Evolutionary conservation across 306 rosid genomes (phyloP).

Genomic region (Castanea mollissima): DNA sequence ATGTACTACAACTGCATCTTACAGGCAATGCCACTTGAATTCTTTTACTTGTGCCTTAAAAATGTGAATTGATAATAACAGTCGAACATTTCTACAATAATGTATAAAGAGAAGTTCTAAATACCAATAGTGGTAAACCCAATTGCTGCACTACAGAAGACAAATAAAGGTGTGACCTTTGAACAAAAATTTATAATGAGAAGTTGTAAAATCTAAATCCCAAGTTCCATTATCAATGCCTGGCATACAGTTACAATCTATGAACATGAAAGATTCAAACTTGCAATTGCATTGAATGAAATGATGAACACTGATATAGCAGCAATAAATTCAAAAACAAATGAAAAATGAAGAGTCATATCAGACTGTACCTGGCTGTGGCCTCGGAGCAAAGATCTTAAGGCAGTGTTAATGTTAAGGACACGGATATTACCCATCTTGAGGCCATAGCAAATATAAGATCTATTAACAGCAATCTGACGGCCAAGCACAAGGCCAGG

Average conservation of each 20-base stretch:
- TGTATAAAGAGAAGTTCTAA: too few species aligned
- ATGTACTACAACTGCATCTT: background rate
- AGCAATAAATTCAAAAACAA: background rate
- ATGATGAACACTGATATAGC: background rate
- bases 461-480: conserved; percentile 68
- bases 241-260: background rate
- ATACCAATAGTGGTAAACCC: too few species aligned
- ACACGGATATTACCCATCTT: conserved; percentile 66
- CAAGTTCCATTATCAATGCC: background rate
- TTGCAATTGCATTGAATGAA: background rate
- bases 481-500: conserved; percentile 65
- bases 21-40: background rate
- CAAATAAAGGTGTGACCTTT: background rate
- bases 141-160: too few species aligned
- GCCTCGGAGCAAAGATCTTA: conserved; percentile 71
- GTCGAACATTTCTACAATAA: too few species aligned
- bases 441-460: conserved; percentile 75
- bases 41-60: background rate
- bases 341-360: background rate
- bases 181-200: background rate
- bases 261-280: background rate
- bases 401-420: conserved; percentile 64
- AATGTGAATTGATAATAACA: background rate
- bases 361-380: conserved; percentile 56
- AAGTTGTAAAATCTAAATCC: background rate